Conservation (phyloP, 805 yeast genomes). For the Jamesozyma piceae region DNA sequence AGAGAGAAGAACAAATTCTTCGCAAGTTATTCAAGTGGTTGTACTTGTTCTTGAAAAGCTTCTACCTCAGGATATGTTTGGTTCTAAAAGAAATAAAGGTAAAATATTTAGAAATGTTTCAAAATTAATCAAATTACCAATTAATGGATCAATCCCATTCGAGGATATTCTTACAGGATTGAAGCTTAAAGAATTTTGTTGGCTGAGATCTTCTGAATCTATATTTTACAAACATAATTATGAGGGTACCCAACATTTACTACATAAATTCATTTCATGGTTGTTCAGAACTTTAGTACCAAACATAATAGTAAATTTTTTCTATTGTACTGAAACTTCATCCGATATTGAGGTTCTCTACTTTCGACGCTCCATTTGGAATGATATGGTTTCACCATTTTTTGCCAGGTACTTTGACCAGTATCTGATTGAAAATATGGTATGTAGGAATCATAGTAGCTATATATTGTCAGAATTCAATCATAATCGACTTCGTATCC, state of each 20-base stretch:
- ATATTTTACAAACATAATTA: constrained; percentile 37
- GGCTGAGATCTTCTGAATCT: constrained; percentile 39
- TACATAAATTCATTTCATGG: constrained; percentile 49
- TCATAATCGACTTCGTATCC: constrained; percentile 39
- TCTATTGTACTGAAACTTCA: constrained; percentile 57
- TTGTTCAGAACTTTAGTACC: constrained; percentile 39
- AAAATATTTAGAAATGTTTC: constrained; percentile 33
- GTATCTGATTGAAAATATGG: constrained; percentile 26
- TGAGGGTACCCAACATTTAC: constrained; percentile 29
- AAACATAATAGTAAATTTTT: constrained; percentile 42
- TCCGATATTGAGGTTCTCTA: constrained; percentile 35
- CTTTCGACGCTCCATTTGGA: constrained; percentile 57
- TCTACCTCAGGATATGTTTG: constrained; percentile 46
- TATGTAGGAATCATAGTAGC: constrained; percentile 17
- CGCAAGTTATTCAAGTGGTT: constrained; percentile 36
- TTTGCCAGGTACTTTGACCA: constrained; percentile 34
- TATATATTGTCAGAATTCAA: constrained; percentile 13
- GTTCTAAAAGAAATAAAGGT: constrained; percentile 41
- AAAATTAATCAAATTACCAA: constrained; percentile 30
- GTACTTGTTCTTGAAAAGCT: constrained; percentile 37
- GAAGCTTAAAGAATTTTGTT: constrained; percentile 36
- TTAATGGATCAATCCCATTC: constrained; percentile 31
- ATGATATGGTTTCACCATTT: constrained; percentile 34
- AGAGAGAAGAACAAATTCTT: constrained; percentile 27
- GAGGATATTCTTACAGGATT: constrained; percentile 27